These are phyloP conservation scores for Rhizophagus sp. DNA, from an alignment of 192 early-diverging fungal genomes.

Conservation along the genomic window DNA sequence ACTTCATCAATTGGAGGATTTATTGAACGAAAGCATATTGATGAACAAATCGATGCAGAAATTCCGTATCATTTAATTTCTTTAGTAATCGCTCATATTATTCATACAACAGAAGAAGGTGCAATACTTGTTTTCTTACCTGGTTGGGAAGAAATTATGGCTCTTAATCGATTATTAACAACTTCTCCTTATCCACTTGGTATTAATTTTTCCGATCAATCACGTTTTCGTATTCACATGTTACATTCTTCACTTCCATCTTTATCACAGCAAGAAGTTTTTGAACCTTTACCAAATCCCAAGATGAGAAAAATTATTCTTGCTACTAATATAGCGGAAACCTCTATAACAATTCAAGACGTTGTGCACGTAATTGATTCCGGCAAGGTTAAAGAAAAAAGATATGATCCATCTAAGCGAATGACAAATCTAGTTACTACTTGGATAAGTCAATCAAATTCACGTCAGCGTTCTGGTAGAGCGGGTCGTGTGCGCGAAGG, in stretches of 20 bases:
- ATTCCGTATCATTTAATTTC: slow-evolving; percentile 44
- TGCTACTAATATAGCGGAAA: slow-evolving; percentile 76
- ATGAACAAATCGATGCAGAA: slow-evolving; percentile 43
- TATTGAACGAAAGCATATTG: slow-evolving; percentile 32
- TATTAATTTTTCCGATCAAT: slow-evolving; percentile 48
- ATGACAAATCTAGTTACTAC: slow-evolving; percentile 45
- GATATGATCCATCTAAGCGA: slow-evolving; percentile 45
- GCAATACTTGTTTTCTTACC: slow-evolving; percentile 77
- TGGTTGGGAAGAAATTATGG: slow-evolving; percentile 65
- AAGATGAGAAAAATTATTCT: slow-evolving; percentile 66
- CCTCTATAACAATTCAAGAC: slow-evolving; percentile 74
- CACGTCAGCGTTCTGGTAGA: slow-evolving; percentile 58
- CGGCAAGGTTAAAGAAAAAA: slow-evolving; percentile 65
- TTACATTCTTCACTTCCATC: slow-evolving; percentile 67
- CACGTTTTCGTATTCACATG: slow-evolving; percentile 48
- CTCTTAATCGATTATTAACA: slow-evolving; percentile 45
- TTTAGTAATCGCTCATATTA: slow-evolving; percentile 44
- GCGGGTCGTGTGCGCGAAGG: slow-evolving; percentile 63
- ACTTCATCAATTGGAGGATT: not conserved
- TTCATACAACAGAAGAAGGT: slow-evolving; percentile 47
- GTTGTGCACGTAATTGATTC: slow-evolving; percentile 70
- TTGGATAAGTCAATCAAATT: slow-evolving; percentile 58
- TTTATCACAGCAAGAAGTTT: slow-evolving; percentile 62
- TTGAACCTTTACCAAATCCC: slow-evolving; percentile 45
- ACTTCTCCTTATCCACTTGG: slow-evolving; percentile 46